Conservation (phyloP, 768 basidiomycete genomes). For the Suillus plorans region DNA sequence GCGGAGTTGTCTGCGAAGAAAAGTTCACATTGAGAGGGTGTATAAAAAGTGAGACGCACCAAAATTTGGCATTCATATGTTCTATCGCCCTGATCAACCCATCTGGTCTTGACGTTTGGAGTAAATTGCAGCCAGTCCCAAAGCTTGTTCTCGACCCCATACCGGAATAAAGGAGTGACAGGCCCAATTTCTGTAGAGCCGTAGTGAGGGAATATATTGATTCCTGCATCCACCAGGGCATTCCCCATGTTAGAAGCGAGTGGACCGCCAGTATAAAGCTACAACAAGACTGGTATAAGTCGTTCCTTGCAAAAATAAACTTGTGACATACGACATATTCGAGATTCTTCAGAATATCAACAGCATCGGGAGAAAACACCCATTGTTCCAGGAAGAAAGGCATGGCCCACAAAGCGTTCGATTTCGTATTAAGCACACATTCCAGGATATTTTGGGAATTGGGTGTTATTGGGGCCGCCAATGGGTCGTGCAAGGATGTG, state of each 20-base stretch:
- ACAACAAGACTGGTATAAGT: neutral
- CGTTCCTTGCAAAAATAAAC: too few relatives aligned
- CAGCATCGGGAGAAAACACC: constrained; percentile 22
- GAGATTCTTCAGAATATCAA: constrained; percentile 25
- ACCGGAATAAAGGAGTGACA: constrained; percentile 4
- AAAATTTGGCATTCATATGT: constrained; percentile 39
- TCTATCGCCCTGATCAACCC: constrained; percentile 32
- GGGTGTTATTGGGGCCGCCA: constrained; percentile 33
- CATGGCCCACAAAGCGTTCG: constrained; percentile 33
- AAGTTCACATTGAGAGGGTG: neutral
- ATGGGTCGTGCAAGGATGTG: constrained; percentile 16
- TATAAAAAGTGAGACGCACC: constrained; percentile 21
- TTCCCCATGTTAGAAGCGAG: constrained; percentile 36
- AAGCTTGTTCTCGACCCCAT: constrained; percentile 16
- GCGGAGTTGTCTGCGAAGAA: constrained; percentile 8
- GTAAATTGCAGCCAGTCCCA: constrained; percentile 39
- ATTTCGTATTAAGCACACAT: constrained; percentile 27
- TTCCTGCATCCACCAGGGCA: constrained; percentile 31
- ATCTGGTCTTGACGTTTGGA: constrained; percentile 19
- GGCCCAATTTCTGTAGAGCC: constrained; percentile 34
- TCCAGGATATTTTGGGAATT: constrained; percentile 41
- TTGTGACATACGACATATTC: constrained; percentile 24
- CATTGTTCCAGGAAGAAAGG: constrained; percentile 41
- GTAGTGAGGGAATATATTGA: constrained; percentile 33
- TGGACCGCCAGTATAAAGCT: constrained; percentile 41